Base-by-base conservation (phyloP, 2,329 filamentous ascomycete species). In the Aureobasidium leucospermi region DNA sequence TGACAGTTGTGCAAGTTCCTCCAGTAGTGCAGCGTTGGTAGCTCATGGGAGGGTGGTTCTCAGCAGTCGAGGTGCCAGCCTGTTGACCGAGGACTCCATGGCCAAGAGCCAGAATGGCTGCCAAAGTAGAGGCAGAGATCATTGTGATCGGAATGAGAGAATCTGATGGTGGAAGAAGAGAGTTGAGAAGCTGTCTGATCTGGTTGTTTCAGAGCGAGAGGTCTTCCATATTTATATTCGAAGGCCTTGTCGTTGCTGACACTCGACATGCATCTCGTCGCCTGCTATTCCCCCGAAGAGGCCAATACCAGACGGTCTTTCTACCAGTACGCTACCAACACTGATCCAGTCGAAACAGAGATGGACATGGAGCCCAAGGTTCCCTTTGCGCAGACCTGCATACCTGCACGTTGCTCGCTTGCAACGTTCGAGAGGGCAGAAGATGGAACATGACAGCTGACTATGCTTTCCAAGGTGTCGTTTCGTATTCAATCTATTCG, bases 61-160 rank as follows among this genome's bases (percentile, higher is more conserved):
- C 75, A 38, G 74, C 65, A 47, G 69, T 70, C 59, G 67, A 61
- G 16, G 67, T 76, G 62, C 75, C 75, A 60, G 72, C 71, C 65
- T 75, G 73, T 70, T 78, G 75, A 46, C 72, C 74, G 62, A 67
- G 65, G 65, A 67, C 71, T 60, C 70, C 69, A 61, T 73, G 73
- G 62, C 73, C 67, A 46, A 77, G 64, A 46, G 73, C 71, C 64
- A 75, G 70, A 28, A 73, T 71, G 49, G 73, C 66, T 28, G 55
- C 34, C 65, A 76, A 43, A 45, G 57, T 39, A 23, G 46, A 51
- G 46, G 36, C 31, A 34, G 42, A 48, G 28, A 48, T 39, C 55
- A 58, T 57, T 36, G 31, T 58, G 32, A 39, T 43, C 11, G 43
- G 8, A 19, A 19, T 3, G 10, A 34, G 29, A 55, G 29, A 23